Evolutionary conservation across 2,329 filamentous ascomycete genomes (phyloP), one percentile per base, ranked within the genome.

Genomic region (Coniochaeta sp.): DNA sequence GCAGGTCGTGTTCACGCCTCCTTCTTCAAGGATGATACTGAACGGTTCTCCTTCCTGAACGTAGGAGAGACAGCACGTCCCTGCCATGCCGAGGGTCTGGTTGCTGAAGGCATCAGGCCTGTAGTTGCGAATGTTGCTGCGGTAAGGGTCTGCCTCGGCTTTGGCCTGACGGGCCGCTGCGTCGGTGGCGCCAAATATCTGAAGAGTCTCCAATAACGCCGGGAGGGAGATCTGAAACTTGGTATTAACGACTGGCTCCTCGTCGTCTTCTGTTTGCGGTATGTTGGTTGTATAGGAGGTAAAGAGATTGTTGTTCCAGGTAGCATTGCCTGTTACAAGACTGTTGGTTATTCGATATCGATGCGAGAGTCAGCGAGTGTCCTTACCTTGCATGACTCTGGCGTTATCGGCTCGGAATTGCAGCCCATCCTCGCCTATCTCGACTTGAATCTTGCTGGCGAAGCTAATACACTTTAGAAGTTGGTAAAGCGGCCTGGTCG

Each of bases 171-270:
- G 78, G 35, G 73, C 75, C 6, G 81, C 73, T 13, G 83, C 76
- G 57, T 89, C 87, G 45, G 91, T 81, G n/a, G 91, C 83, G 48
- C 90, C 90, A 63, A 99, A 95, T 48, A 99, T 97, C 63, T 96
- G 92, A 7, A 99, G 78, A 0, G 92, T 95, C 71, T 97, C 94
- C 50, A 99, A 81, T 3, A 99, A 79, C 16, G 92, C 89, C 4
- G 86, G 78, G 8, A 99, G 80, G 2, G 91, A 94, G 57, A 97
- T 86, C 64, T 95, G 86, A 65, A 99, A 99, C 49, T 79, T 81
- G 7, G 89, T 85, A 27, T 81, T 76, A 4, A 30, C 45, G n/a
- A 31, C 45, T 31, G 28, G 53, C 6, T 59, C 51, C 16, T 67
- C 62, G 16, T 69, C 69, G 4, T 71, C 70, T 18, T 73, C 47